phyloP scores from a whole-genome alignment of 345 rosid genomes.

The Camelina laxa region DNA sequence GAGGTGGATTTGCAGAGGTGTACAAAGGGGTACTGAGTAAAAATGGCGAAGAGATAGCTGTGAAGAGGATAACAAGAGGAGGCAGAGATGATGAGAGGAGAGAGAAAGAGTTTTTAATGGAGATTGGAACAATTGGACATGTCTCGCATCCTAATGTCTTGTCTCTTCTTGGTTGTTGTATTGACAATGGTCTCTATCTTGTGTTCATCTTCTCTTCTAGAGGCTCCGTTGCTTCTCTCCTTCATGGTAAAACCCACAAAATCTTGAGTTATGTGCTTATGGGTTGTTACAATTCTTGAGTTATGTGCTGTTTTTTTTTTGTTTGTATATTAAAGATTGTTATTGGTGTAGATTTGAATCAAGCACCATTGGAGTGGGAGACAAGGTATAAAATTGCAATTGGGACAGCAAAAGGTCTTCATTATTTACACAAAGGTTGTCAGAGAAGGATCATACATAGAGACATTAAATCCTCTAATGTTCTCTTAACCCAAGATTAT shows the following conservation, averaged over 20 bases:
- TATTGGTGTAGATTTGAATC: conserved; percentile 50
- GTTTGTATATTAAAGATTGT: background rate
- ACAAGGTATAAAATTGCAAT: conserved; percentile 75
- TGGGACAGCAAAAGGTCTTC: conserved; percentile 87
- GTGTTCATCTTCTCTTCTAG: conserved; percentile 80
- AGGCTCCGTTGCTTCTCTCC: conserved; percentile 93
- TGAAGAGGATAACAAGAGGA: conserved; percentile 78
- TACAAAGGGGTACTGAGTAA: conserved; percentile 61
- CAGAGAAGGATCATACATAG: conserved; percentile 93
- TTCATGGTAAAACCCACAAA: conserved; percentile 66
- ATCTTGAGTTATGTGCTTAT: no score
- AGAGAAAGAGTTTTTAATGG: conserved; percentile 87
- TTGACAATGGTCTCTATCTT: conserved; percentile 88
- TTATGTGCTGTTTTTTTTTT: background rate
- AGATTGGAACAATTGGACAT: conserved; percentile 95
- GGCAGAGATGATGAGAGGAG: conserved; percentile 81
- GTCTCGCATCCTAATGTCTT: conserved; percentile 81
- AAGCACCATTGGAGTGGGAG: conserved; percentile 69
- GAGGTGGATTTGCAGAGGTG: conserved; percentile 95
- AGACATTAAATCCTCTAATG: conserved; percentile 92
- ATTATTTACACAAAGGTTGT: conserved; percentile 89
- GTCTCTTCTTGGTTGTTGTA: conserved; percentile 84
- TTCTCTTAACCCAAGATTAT: conserved; percentile 78
- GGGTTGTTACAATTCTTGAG: background rate
- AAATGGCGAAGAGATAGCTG: conserved; percentile 74